Percentiles rank a stretch among this genome's conserved stretches.
These are phyloP conservation scores for Hygrophorus pudorinus DNA, from an alignment of 768 basidiomycete species.

Conservation along the genomic window DNA sequence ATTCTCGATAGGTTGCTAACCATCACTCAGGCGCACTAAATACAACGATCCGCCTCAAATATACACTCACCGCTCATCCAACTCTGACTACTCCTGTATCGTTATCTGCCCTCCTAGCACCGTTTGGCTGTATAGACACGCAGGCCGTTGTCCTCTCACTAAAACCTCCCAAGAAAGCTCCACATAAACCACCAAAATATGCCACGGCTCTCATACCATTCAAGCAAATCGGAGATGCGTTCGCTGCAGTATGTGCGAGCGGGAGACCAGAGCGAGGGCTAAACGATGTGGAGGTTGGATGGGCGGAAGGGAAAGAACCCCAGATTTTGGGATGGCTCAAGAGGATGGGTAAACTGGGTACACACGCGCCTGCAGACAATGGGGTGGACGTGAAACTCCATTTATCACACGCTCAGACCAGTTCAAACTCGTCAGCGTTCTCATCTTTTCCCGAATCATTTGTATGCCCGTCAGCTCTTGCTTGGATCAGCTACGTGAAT, in stretches of 20 bases:
- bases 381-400: slow-evolving; percentile 12
- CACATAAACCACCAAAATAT: slow-evolving; percentile 47
- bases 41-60: too few relatives aligned
- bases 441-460: slow-evolving; percentile 56
- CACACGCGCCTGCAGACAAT: slow-evolving; percentile 6
- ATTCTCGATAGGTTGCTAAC: slow-evolving; percentile 35
- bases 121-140: slow-evolving; percentile 56
- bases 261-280: slow-evolving; percentile 41
- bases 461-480: slow-evolving; percentile 26
- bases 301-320: slow-evolving; percentile 71
- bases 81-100: slow-evolving; percentile 40
- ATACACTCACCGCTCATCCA: too few relatives aligned
- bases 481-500: too few relatives aligned
- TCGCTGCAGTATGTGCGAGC: slow-evolving; percentile 61
- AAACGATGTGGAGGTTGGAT: slow-evolving; percentile 55
- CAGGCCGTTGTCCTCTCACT: slow-evolving; percentile 59
- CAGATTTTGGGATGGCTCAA: slow-evolving; percentile 64
- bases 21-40: slow-evolving; percentile 31
- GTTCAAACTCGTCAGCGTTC: slow-evolving; percentile 27
- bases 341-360: slow-evolving; percentile 53
- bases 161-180: slow-evolving; percentile 47
- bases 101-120: slow-evolving; percentile 40
- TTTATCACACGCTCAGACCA: slow-evolving; percentile 22
- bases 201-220: slow-evolving; percentile 71
- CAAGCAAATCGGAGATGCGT: slow-evolving; percentile 65